Evolutionary conservation across 2,329 filamentous ascomycete species (phyloP), one percentile per base, ranked within the genome.

Genomic region (Pseudofabraea citricarpa): DNA sequence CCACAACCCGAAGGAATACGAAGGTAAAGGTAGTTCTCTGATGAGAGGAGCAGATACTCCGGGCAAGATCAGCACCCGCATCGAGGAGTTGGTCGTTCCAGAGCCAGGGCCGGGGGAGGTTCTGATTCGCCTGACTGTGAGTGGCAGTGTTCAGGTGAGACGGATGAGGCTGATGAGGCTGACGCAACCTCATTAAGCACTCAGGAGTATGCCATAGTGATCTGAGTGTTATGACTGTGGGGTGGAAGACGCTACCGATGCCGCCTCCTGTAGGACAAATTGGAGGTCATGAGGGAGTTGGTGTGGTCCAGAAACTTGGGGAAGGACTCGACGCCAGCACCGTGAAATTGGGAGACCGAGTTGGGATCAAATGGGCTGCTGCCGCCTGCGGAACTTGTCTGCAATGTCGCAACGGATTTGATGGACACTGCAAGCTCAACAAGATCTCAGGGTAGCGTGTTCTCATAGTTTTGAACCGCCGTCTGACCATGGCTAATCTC

Each of bases 221-320:
- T 53, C 62, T 76, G 41, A 74, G 70, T 41, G 61, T 79, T 41
- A 74, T 74, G 72, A 68, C 62, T 13, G 68, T 69, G 47, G 35
- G 41, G n/a, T 51, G 48, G 72, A 71, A 66, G 45, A 71, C 67
- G 1, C 71, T 85, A 1, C 78, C 77, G 1, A 66, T 64, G 44
- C 77, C 74, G 24, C 80, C 77, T 10, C 72, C 71, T 53, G 61
- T 69, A 27, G 75, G 76, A n/a, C 80, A 83, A 59, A 71, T 83
- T 3, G 82, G 81, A 32, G 82, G 82, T 7, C 81, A 86, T 56
- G 82, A 85, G 62, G 82, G 82, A 23, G 75, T 85, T 1, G 77
- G 78, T 23, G 73, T 71, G 39, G 69, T 85, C 15, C 78, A 81
- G 32, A 79, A 81, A 56, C 66, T 85, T 47, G 82, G 82, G 1